These are phyloP conservation scores for Curvularia spicifera DNA, from an alignment of 2,329 filamentous ascomycete genomes.

Conservation along the genomic window DNA sequence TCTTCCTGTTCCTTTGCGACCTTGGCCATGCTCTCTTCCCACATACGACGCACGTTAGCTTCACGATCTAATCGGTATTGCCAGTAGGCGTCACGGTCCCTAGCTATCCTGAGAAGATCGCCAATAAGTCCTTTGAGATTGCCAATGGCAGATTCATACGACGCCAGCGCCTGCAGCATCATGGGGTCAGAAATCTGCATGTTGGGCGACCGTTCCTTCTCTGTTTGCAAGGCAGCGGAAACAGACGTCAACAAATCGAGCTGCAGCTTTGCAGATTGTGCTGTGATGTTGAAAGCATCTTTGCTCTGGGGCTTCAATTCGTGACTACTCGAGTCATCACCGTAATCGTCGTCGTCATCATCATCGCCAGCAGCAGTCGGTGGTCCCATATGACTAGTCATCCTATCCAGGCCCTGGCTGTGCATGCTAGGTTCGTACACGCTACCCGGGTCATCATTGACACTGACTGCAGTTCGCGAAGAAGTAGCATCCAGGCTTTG, in stretches of 20 bases:
- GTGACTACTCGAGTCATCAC: conserved; percentile 79
- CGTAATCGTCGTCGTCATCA: conserved; percentile 73
- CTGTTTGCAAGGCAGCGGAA: conserved; percentile 76
- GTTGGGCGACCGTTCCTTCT: conserved; percentile 72
- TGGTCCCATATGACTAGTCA: conserved; percentile 58
- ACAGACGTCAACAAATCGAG: conserved; percentile 89
- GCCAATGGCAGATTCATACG: conserved; percentile 87
- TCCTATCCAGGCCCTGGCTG: conserved; percentile 60
- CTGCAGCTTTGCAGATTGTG: conserved; percentile 91
- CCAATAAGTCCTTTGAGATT: conserved; percentile 85
- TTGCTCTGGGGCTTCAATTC: conserved; percentile 77
- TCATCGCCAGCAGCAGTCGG: conserved; percentile 64
- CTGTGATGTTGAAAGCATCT: conserved; percentile 96
- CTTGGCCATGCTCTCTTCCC: conserved; percentile 97
- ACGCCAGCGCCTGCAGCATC: conserved; percentile 76
- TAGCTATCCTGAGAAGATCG: conserved; percentile 88
- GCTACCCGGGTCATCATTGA: conserved; percentile 62
- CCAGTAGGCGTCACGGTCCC: conserved; percentile 95
- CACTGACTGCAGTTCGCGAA: conserved; percentile 54
- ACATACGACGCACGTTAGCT: conserved; percentile 89
- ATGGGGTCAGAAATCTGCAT: conserved; percentile 77
- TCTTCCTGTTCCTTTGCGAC: conserved; percentile 95
- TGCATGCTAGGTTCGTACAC: conserved; percentile 64
- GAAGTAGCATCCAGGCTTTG: conserved; percentile 47
- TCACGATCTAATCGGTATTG: conserved; percentile 93